Percentiles rank a stretch among this genome's conserved stretches.
Evolutionary conservation across 805 yeast species (phyloP).

Genomic region (Jamesozyma rosinii): DNA sequence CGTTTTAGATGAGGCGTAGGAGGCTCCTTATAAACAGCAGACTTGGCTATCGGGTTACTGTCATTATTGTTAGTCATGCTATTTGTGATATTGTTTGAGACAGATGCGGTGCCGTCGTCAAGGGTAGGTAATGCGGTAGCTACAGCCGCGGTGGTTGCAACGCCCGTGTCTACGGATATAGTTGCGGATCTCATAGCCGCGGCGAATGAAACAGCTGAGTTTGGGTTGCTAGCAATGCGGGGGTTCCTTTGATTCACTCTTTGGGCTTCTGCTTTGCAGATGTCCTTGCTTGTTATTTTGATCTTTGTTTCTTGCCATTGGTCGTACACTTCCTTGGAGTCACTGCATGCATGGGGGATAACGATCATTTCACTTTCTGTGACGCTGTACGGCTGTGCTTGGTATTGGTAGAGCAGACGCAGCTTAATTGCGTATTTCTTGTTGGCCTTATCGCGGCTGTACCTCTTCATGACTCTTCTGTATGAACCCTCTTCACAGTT

Average conservation of each 20-base stretch:
- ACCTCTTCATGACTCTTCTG: constrained; percentile 26
- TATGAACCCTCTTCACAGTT: constrained; percentile 23
- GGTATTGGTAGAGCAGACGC: constrained; percentile 25
- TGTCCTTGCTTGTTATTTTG: not conserved
- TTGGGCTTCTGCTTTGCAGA: not conserved
- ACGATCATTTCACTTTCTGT: constrained; percentile 8
- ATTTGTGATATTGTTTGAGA: not conserved
- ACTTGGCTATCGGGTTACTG: constrained; percentile 41
- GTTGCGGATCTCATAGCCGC: not conserved
- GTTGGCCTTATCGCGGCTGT: constrained; percentile 25
- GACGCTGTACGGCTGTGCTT: constrained; percentile 16
- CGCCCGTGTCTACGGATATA: not conserved
- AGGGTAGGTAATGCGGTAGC: not conserved
- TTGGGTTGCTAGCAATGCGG: not conserved
- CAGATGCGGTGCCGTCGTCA: not conserved
- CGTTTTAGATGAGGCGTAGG: constrained; percentile 9
- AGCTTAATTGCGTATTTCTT: constrained; percentile 26
- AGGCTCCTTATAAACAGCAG: constrained; percentile 35
- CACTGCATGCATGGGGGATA: constrained; percentile 20
- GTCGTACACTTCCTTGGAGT: constrained; percentile 15
- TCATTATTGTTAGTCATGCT: constrained; percentile 12
- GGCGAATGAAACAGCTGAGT: not conserved
- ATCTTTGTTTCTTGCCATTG: constrained; percentile 8
- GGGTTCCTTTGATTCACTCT: not conserved
- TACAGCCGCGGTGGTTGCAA: not conserved